phyloP scores from a whole-genome alignment of 2,329 filamentous ascomycete genomes.

The Fragosphaeria purpurea region DNA sequence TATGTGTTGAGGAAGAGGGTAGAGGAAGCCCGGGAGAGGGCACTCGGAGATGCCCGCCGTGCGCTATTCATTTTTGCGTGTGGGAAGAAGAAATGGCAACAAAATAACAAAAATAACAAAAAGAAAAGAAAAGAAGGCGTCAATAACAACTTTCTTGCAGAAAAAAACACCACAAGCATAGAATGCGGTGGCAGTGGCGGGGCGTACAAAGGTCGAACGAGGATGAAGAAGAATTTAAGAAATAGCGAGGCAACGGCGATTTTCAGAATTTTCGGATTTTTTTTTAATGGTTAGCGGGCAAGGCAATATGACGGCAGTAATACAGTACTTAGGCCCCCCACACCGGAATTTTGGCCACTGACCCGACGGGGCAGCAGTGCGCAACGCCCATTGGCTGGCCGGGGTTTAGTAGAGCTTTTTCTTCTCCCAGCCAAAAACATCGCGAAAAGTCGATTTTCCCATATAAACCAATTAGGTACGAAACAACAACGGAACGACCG shows the following conservation, averaged over 20 bases:
- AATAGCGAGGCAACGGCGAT: background rate
- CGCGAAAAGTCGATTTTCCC: no score
- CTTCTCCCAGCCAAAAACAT: background rate
- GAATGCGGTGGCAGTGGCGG: background rate
- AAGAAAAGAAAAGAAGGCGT: background rate
- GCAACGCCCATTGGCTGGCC: conserved; percentile 3
- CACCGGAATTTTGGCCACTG: background rate
- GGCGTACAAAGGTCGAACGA: no score
- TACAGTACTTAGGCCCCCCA: no score
- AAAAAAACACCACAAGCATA: background rate
- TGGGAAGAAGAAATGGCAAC: background rate
- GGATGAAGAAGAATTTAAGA: no score
- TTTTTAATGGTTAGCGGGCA: background rate
- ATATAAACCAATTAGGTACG: no score
- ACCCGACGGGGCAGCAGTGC: background rate
- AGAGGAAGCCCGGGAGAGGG: conserved; percentile 30
- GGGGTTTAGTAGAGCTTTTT: conserved; percentile 1
- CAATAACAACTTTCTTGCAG: no score
- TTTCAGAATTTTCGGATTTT: background rate
- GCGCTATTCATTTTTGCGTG: conserved; percentile 32
- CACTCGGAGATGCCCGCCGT: conserved; percentile 34
- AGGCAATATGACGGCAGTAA: background rate
- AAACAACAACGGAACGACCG: no score
- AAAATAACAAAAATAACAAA: conserved; percentile 4
- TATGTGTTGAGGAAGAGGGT: conserved; percentile 23